These are phyloP conservation scores for Puya raimondii DNA, from an alignment of 176 grass and related monocot species.

Conservation along the genomic window DNA sequence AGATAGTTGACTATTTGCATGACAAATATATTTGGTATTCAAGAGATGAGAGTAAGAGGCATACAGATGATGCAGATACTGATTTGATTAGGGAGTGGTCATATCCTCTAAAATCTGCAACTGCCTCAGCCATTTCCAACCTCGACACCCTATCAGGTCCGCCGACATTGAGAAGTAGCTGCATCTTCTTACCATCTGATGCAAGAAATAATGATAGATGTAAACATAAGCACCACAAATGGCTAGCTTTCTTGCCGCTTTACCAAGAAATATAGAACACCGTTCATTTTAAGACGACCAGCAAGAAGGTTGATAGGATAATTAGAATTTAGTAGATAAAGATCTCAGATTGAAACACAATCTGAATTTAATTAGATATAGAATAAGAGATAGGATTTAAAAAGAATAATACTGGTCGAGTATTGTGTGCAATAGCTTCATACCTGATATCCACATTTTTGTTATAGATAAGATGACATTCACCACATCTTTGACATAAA, in stretches of 20 bases:
- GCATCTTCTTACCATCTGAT: conserved; percentile 45
- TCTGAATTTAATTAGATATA: no score
- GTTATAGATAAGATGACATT: conserved; percentile 45
- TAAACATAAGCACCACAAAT: not conserved
- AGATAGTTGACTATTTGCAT: not conserved
- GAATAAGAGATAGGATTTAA: not conserved
- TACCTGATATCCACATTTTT: conserved; percentile 76
- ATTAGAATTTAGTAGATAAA: no score
- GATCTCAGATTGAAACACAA: no score
- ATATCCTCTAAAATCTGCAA: conserved; percentile 71
- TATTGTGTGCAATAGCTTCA: not conserved
- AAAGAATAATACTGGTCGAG: not conserved
- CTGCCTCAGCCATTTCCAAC: conserved; percentile 82
- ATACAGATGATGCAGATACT: conserved; percentile 71
- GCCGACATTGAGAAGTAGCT: conserved; percentile 63
- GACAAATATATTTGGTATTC: not conserved
- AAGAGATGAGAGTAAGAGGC: not conserved
- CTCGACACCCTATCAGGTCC: conserved; percentile 84
- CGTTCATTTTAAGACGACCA: no score
- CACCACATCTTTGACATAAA: conserved; percentile 88
- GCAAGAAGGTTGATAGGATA: no score
- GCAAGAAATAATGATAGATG: not conserved
- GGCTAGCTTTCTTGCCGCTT: not conserved
- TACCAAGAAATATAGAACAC: no score
- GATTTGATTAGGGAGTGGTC: conserved; percentile 49